Evolutionary conservation across 1,284 basidiomycete species (phyloP), one percentile per base, ranked within the genome.

Genomic region (Sanghuangporus weigelae): DNA sequence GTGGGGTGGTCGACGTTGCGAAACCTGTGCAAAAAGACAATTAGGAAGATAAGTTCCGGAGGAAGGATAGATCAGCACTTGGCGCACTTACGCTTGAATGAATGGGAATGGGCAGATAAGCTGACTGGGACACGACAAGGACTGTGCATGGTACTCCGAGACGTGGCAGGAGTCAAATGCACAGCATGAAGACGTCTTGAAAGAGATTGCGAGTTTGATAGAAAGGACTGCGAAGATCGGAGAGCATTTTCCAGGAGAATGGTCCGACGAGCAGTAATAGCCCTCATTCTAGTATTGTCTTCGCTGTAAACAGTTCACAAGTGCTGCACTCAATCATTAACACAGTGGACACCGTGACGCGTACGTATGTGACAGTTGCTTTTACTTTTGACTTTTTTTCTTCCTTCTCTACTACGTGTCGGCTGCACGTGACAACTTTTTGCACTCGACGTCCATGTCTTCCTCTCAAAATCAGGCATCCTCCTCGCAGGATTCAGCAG

Each of bases 1-100:
- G 86, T 2, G 86, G 82, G 0, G 92, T 90, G 5, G 89, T 87
- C 26, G 92, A 91, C 23, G 90, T 90, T 6, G 94, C 95, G 82
- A 87, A 93, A 67, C 88, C 92, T 95, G 70, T 53, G 62, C 23
- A 50, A 31, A 31, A 51, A 59, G 49, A 64, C 63, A 64, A 64
- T 64, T 61, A 57, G 58, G 19, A 57, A 49, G 35, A 40, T 23
- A 54, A 53, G 44, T 19, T 38, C 54, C 61, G 50, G 36, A 16
- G 46, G 36, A 40, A 53, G n/a, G 19, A 36, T 16, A 35, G 35
- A 36, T 35, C 36, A 50, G 21, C 16, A 39, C 36, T 55, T 39
- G 26, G 10, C n/a, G 44, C 35, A 64, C 59, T 56, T 44, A 64
- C 63, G 63, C 38, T 50, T 64, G 35, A 57, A 62, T 56, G 59